phyloP scores from a whole-genome alignment of 306 rosid genomes.

The Prunus armeniaca region DNA sequence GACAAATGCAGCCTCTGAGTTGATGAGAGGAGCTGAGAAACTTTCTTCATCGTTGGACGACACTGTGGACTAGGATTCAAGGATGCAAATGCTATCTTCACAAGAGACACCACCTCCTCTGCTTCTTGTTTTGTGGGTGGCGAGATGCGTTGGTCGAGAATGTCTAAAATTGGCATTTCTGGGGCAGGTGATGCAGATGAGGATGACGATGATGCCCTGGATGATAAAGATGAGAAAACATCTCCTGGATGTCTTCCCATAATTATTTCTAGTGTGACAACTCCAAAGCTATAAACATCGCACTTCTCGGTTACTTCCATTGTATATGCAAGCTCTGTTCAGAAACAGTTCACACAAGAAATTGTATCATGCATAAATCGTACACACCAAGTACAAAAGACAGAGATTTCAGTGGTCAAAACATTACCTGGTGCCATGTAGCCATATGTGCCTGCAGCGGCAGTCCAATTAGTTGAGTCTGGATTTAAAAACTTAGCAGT shows the following conservation, averaged over 20 bases:
- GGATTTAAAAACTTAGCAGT: no score
- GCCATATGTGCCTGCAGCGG: no score
- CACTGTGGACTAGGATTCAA: background rate
- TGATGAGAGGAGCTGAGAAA: background rate
- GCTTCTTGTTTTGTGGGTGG: background rate
- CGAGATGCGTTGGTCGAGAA: slow-evolving; percentile 10
- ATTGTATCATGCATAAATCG: no score
- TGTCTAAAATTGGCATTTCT: background rate
- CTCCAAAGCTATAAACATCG: slow-evolving; percentile 22
- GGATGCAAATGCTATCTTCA: no score
- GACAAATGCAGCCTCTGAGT: background rate
- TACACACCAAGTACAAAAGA: no score
- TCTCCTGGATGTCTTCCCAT: slow-evolving; percentile 11
- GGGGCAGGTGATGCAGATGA: background rate
- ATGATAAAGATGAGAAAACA: background rate
- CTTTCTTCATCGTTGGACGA: slow-evolving; percentile 17
- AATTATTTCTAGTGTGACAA: slow-evolving; percentile 10
- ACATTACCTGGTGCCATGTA: no score
- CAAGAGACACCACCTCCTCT: no score
- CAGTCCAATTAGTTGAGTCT: no score
- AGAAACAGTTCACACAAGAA: no score
- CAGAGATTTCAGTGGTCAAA: no score
- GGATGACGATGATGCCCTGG: background rate
- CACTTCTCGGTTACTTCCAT: background rate
- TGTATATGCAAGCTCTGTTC: no score